phyloP scores from a whole-genome alignment of 2,329 filamentous ascomycete species.

The Arthroderma uncinatum region DNA sequence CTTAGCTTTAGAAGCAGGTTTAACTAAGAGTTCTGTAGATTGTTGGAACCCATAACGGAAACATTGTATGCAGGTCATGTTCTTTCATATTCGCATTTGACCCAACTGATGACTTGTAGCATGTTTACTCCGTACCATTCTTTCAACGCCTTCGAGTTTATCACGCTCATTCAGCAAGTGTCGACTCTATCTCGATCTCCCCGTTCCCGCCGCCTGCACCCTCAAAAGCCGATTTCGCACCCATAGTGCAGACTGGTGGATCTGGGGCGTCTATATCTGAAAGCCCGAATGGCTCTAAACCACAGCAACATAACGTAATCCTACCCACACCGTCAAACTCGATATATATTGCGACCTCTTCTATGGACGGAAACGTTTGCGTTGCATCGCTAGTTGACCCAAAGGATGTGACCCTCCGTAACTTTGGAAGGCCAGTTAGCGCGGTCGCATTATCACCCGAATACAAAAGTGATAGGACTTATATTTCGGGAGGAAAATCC shows the following conservation, averaged over 20 bases:
- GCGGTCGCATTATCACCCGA: slow-evolving; percentile 90
- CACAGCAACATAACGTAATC: slow-evolving; percentile 32
- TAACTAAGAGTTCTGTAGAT: slow-evolving; percentile 45
- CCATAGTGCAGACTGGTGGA: background rate
- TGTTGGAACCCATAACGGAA: slow-evolving; percentile 89
- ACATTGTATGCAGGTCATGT: slow-evolving; percentile 57
- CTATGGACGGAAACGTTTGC: slow-evolving; percentile 91
- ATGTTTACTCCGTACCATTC: slow-evolving; percentile 72
- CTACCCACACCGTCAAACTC: slow-evolving; percentile 73
- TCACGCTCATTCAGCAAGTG: slow-evolving; percentile 82
- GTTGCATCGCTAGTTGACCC: slow-evolving; percentile 75
- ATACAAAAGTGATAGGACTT: slow-evolving; percentile 78
- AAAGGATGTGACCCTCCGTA: slow-evolving; percentile 81
- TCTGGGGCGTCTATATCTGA: slow-evolving; percentile 13
- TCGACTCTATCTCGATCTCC: slow-evolving; percentile 82
- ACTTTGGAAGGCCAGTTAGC: slow-evolving; percentile 87
- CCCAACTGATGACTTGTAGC: slow-evolving; percentile 41
- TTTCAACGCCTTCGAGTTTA: slow-evolving; percentile 77
- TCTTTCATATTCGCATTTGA: background rate
- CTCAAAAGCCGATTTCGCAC: slow-evolving; percentile 9
- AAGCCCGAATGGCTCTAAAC: slow-evolving; percentile 16
- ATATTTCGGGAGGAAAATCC: slow-evolving; percentile 80
- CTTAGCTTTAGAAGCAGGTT: background rate
- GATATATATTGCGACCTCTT: slow-evolving; percentile 86
- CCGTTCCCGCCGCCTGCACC: slow-evolving; percentile 59